phyloP scores from a whole-genome alignment of 1,284 basidiomycete species.

The Malassezia slooffiae region DNA sequence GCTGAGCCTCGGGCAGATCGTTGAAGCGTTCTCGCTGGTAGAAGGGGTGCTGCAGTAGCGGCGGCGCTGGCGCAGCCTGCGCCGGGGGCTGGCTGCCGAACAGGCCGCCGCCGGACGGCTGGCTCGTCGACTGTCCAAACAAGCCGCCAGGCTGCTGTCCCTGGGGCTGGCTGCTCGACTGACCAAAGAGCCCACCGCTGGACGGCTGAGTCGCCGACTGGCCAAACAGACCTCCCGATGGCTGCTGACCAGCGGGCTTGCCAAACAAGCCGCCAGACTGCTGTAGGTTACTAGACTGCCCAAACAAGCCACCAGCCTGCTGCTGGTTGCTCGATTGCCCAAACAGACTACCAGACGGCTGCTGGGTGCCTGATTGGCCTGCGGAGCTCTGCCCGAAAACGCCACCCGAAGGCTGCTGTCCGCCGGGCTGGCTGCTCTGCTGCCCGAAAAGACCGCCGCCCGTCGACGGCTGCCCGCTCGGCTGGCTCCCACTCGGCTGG shows the following conservation, averaged over 20 bases:
- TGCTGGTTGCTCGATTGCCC: too few species aligned
- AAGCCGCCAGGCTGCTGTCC: background rate
- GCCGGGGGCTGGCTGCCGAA: slow-evolving; percentile 1
- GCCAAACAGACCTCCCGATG: slow-evolving; percentile 23
- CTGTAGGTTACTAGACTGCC: too few species aligned
- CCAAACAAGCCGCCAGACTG: slow-evolving; percentile 23
- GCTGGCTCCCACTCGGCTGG: slow-evolving; percentile 5
- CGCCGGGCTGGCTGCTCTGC: slow-evolving; percentile 10
- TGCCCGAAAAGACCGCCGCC: slow-evolving; percentile 14
- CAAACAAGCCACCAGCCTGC: slow-evolving; percentile 1
- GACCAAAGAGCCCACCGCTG: slow-evolving; percentile 10
- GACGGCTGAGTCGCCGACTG: slow-evolving; percentile 10
- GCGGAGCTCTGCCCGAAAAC: too few species aligned
- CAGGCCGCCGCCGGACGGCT: background rate
- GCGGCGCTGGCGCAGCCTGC: slow-evolving; percentile 12
- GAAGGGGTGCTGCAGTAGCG: slow-evolving; percentile 29
- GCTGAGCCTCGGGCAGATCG: slow-evolving; percentile 36
- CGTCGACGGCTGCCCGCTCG: slow-evolving; percentile 6
- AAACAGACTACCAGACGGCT: background rate
- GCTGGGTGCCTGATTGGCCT: slow-evolving; percentile 1
- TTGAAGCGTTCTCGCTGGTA: slow-evolving; percentile 43
- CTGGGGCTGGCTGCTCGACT: background rate
- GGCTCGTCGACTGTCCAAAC: background rate
- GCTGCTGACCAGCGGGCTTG: slow-evolving; percentile 10
- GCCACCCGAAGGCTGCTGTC: slow-evolving; percentile 11